phyloP scores from a whole-genome alignment of 2,329 filamentous ascomycete species.

The Periconia sp. region DNA sequence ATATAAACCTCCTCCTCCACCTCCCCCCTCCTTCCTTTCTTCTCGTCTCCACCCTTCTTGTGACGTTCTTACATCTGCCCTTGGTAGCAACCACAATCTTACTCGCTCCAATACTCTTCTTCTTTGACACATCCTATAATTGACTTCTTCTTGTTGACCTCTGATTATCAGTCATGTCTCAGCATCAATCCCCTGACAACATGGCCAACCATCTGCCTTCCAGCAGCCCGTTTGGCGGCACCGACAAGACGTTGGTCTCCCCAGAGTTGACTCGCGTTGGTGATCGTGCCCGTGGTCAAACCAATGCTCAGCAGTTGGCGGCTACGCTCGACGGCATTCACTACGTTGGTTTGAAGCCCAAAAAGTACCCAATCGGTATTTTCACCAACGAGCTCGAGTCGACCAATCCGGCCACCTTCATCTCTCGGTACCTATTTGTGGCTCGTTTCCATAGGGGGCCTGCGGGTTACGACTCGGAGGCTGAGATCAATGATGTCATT shows the following conservation, averaged over 20 bases:
- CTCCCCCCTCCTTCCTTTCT: conserved; percentile 16
- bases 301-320: neutral
- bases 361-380: conserved; percentile 14
- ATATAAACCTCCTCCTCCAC: conserved; percentile 13
- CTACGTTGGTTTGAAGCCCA: conserved; percentile 15
- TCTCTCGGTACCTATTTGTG: conserved; percentile 30
- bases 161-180: conserved; percentile 22
- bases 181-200: conserved; percentile 19
- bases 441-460: conserved; percentile 18
- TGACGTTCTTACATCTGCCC: neutral
- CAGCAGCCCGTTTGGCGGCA: conserved; percentile 30
- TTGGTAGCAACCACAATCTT: conserved; percentile 4
- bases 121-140: conserved; percentile 12
- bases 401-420: conserved; percentile 15
- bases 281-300: neutral
- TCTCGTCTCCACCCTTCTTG: conserved; percentile 16
- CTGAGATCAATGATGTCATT: conserved; percentile 25
- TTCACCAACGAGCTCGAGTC: conserved; percentile 32
- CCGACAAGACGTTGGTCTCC: conserved; percentile 32
- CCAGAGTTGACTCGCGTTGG: conserved; percentile 23
- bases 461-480: conserved; percentile 26
- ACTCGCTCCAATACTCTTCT: conserved; percentile 9
- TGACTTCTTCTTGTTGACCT: neutral
- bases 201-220: too few species aligned
- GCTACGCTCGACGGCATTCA: conserved; percentile 11